Evolutionary conservation across 176 grass and related monocot genomes (phyloP).

Genomic region (Zizania latifolia): DNA sequence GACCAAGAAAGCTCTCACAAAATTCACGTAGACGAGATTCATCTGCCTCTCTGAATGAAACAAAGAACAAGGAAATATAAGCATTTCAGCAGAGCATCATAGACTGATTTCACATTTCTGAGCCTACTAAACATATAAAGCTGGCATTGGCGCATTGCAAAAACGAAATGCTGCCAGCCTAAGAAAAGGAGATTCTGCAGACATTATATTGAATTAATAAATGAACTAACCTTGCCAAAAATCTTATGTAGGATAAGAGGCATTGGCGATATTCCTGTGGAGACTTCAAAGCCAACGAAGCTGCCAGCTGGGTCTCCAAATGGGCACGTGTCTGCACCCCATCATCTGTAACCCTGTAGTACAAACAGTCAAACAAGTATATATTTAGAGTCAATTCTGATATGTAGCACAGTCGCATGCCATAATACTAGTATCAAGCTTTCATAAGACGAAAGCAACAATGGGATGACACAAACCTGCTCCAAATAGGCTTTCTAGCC

Average conservation of each 20-base stretch:
- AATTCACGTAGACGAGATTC: slow-evolving; percentile 78
- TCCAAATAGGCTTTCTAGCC: slow-evolving; percentile 73
- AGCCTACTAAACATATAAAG: slow-evolving; percentile 2
- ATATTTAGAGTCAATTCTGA: slow-evolving; percentile 1
- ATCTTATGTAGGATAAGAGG: slow-evolving; percentile 81
- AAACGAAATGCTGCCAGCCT: not conserved
- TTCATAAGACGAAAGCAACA: not conserved
- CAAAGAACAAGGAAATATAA: not conserved
- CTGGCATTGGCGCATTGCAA: not conserved
- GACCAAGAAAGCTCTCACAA: slow-evolving; percentile 90
- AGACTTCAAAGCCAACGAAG: slow-evolving; percentile 74
- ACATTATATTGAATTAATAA: not conserved
- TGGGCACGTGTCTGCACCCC: slow-evolving; percentile 80
- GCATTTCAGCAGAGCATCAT: not conserved
- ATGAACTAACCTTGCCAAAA: slow-evolving; percentile 70
- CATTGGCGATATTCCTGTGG: slow-evolving; percentile 85
- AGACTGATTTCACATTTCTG: not conserved
- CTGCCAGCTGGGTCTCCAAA: slow-evolving; percentile 85
- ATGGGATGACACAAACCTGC: slow-evolving; percentile 40
- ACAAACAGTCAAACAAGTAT: not conserved
- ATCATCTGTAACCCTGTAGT: slow-evolving; percentile 64
- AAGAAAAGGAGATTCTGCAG: not conserved
- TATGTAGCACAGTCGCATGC: not conserved
- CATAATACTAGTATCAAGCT: no score
- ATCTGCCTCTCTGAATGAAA: slow-evolving; percentile 74